phyloP scores from a whole-genome alignment of 2,329 filamentous ascomycete genomes.

The Alternaria panax region DNA sequence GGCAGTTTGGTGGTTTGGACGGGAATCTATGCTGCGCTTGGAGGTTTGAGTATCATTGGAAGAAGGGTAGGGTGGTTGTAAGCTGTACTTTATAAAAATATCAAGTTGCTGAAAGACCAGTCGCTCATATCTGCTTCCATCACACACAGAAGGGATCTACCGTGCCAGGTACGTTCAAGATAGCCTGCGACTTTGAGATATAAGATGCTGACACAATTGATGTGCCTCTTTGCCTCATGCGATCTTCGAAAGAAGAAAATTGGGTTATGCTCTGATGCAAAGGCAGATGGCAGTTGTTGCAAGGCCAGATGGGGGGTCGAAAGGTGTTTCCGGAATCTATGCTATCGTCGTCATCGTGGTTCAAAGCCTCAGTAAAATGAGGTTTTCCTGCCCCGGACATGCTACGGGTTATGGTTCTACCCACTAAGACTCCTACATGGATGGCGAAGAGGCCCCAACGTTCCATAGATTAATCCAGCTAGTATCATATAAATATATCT shows the following conservation, averaged over 20 bases:
- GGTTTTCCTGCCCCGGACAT: not conserved
- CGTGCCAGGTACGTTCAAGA: not conserved
- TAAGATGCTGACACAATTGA: not conserved
- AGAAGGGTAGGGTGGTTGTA: conserved; percentile 15
- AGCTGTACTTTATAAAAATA: not conserved
- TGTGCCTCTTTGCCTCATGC: not conserved
- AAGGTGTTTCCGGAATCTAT: not conserved
- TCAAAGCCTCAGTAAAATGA: not conserved
- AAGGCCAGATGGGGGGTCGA: not conserved
- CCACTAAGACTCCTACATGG: no score
- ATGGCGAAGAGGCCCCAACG: no score
- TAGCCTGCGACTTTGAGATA: not conserved
- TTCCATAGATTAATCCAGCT: no score
- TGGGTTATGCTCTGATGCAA: not conserved
- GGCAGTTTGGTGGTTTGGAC: conserved; percentile 53
- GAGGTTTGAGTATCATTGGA: conserved; percentile 35
- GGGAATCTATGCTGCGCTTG: conserved; percentile 49
- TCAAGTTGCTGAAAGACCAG: not conserved
- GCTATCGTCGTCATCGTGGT: not conserved
- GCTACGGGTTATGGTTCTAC: no score
- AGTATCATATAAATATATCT: no score
- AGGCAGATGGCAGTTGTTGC: not conserved
- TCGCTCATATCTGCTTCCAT: not conserved
- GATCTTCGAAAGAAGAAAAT: not conserved
- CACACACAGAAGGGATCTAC: not conserved